Conservation (phyloP, 2,329 filamentous ascomycete species). For the Zymoseptoria crescenta region DNA sequence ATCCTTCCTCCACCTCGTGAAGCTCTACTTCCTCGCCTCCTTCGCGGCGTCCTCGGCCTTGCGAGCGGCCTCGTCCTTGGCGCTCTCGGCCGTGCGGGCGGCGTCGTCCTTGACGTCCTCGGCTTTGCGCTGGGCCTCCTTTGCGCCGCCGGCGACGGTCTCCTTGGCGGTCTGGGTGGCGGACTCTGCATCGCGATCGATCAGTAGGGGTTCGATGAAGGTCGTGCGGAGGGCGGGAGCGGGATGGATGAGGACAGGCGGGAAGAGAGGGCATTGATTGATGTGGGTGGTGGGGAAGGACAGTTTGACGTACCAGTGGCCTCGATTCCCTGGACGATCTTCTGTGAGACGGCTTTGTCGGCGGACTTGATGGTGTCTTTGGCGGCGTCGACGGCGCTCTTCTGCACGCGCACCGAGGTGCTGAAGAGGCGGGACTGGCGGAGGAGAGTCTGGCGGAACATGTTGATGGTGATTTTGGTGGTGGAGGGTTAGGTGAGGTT, state of each 20-base stretch:
- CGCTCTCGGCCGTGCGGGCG: constrained; percentile 35
- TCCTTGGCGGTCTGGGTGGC: constrained; percentile 40
- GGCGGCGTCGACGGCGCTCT: constrained; percentile 46
- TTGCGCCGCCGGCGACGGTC: constrained; percentile 20
- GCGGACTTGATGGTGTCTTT: constrained; percentile 53
- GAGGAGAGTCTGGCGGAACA: constrained; percentile 40
- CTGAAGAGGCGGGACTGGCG: constrained; percentile 46
- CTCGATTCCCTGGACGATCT: constrained; percentile 54
- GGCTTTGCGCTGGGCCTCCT: constrained; percentile 37
- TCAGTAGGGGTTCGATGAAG: not conserved
- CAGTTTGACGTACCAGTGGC: constrained; percentile 47
- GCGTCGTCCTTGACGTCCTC: constrained; percentile 34
- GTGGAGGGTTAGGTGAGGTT: not conserved
- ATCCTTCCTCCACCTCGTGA: not conserved
- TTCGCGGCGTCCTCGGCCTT: constrained; percentile 27
- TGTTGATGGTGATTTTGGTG: constrained; percentile 27
- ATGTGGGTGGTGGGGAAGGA: not conserved
- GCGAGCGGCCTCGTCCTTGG: constrained; percentile 35
- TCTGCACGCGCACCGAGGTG: constrained; percentile 43
- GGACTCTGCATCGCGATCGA: constrained; percentile 38
- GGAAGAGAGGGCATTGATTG: not conserved
- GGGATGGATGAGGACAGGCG: not conserved
- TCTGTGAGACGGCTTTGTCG: constrained; percentile 49
- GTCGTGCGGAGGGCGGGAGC: too few relatives aligned
- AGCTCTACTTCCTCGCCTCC: constrained; percentile 10